Evolutionary conservation across 2,329 filamentous ascomycete genomes (phyloP).

Genomic region (Botrytis aclada): DNA sequence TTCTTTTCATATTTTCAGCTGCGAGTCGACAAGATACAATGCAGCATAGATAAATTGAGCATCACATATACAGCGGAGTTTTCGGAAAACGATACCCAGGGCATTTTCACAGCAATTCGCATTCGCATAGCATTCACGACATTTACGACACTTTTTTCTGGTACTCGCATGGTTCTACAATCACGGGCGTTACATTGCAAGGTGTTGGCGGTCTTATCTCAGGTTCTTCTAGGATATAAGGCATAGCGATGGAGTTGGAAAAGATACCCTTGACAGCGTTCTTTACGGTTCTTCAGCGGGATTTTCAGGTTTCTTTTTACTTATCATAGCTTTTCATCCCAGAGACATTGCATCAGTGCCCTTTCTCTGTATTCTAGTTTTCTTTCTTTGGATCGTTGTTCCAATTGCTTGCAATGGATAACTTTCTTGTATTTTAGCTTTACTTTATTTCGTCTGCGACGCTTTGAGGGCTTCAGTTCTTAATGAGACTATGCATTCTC

Average conservation of each 20-base stretch:
- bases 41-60: background rate
- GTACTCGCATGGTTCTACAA: background rate
- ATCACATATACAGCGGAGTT: background rate
- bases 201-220: background rate
- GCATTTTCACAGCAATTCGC: background rate
- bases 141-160: background rate
- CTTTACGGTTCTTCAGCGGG: background rate
- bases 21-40: background rate
- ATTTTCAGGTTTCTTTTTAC: background rate
- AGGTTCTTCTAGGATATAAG: background rate
- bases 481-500: background rate
- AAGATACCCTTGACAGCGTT: conserved; percentile 8
- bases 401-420: background rate
- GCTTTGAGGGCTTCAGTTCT: background rate
- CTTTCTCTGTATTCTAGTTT: background rate
- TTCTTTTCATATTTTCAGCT: background rate
- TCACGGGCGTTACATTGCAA: background rate
- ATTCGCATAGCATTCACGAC: background rate
- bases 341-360: background rate
- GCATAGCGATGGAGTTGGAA: background rate
- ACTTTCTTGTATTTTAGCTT: background rate
- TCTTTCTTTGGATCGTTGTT: background rate
- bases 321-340: background rate
- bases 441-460: background rate
- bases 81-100: background rate